Evolutionary conservation across 441 rosid genomes (phyloP).

Genomic region (Cnidoscolus chayamansa): DNA sequence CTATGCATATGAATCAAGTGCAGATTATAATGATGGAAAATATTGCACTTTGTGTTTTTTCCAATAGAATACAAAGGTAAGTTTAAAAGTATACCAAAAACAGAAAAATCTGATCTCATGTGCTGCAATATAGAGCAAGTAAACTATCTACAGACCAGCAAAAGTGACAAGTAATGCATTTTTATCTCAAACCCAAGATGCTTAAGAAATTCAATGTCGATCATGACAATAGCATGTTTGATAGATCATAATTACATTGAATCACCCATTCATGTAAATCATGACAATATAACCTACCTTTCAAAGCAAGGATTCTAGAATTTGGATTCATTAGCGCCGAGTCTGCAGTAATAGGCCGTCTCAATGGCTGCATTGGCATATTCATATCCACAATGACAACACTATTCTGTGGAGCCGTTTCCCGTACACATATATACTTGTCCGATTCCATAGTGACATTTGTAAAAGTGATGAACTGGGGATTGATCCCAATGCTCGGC

Average conservation of each 20-base stretch:
- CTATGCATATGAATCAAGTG: no score
- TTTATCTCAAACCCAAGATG: not conserved
- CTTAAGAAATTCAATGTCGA: not conserved
- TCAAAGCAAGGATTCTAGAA: constrained; percentile 83
- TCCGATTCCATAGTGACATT: constrained; percentile 80
- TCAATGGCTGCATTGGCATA: constrained; percentile 91
- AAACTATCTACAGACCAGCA: not conserved
- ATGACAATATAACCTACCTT: constrained; percentile 42
- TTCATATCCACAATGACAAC: constrained; percentile 93
- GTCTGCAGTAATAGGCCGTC: constrained; percentile 95
- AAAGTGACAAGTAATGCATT: not conserved
- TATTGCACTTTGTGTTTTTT: not conserved
- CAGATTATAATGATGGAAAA: no score
- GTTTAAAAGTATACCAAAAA: not conserved
- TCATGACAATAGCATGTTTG: not conserved
- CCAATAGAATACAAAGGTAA: not conserved
- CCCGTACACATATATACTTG: constrained; percentile 66
- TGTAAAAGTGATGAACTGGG: constrained; percentile 83
- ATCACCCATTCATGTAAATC: not conserved
- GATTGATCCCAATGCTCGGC: constrained; percentile 79
- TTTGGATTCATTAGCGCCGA: constrained; percentile 98
- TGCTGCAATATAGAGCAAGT: not conserved
- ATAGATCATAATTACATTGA: not conserved
- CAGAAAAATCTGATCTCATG: not conserved
- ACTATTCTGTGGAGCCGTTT: constrained; percentile 94